Percentiles rank a stretch among this genome's conserved stretches.
Conservation (phyloP, 192 early-diverging fungal species). For the Podochytrium sp. region DNA sequence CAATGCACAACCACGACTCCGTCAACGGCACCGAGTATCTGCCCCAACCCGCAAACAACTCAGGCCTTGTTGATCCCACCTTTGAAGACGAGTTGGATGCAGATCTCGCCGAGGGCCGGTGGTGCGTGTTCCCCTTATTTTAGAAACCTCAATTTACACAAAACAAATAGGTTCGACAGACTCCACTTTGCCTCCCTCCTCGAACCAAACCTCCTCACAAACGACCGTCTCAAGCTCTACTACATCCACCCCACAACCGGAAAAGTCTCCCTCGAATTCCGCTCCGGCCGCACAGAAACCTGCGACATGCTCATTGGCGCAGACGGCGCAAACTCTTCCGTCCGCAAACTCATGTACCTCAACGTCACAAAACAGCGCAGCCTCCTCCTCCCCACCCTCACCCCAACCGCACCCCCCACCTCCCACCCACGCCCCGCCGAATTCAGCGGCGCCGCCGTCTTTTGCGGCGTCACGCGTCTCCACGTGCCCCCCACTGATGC, state of each 20-base stretch:
- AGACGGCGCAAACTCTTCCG: slow-evolving; percentile 53
- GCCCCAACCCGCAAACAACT: slow-evolving; percentile 42
- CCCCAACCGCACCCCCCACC: background rate
- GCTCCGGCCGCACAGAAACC: slow-evolving; percentile 43
- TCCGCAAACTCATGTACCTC: slow-evolving; percentile 44
- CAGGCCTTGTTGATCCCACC: slow-evolving; percentile 12
- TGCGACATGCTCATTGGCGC: slow-evolving; percentile 51
- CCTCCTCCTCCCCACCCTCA: background rate
- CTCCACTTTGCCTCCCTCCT: slow-evolving; percentile 44
- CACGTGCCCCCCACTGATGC: slow-evolving; percentile 40
- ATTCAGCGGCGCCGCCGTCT: slow-evolving; percentile 42
- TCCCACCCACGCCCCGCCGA: slow-evolving; percentile 35
- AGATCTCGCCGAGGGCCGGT: slow-evolving; percentile 44
- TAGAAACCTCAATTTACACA: background rate
- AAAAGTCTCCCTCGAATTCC: slow-evolving; percentile 43
- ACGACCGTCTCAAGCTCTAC: slow-evolving; percentile 48
- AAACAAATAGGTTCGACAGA: slow-evolving; percentile 37
- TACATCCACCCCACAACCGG: slow-evolving; percentile 47
- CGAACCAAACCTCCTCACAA: slow-evolving; percentile 30
- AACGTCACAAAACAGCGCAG: background rate
- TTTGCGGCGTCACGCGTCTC: slow-evolving; percentile 47
- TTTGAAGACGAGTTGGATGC: slow-evolving; percentile 31
- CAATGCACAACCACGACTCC: slow-evolving; percentile 34
- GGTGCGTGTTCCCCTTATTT: slow-evolving; percentile 9
- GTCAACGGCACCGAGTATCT: slow-evolving; percentile 34